Percentiles rank a stretch among this genome's conserved stretches.
phyloP scores from a whole-genome alignment of 78 protist genomes.

The Bodo saltans region DNA sequence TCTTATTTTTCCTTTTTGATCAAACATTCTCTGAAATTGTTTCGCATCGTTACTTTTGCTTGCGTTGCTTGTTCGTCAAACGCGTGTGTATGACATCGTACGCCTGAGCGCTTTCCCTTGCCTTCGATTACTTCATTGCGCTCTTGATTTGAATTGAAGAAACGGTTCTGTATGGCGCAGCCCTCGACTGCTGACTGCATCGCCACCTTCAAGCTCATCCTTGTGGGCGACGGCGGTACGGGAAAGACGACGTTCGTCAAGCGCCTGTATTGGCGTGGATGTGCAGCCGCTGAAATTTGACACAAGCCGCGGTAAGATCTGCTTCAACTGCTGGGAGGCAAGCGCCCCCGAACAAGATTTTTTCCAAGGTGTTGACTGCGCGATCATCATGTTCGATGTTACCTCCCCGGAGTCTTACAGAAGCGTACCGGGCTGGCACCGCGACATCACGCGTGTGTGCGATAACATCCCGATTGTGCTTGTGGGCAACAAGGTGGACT shows the following conservation, averaged over 20 bases:
- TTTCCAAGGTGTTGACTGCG: slow-evolving; percentile 95
- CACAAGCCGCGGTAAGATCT: slow-evolving; percentile 97
- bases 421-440: slow-evolving; percentile 96
- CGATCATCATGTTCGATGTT: slow-evolving; percentile 99
- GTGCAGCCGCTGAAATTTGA: slow-evolving; percentile 97
- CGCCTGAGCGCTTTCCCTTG: no score
- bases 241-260: slow-evolving; percentile 99
- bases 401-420: slow-evolving; percentile 96
- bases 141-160: no score
- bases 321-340: slow-evolving; percentile 98
- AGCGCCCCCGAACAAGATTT: slow-evolving; percentile 99
- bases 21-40: no score
- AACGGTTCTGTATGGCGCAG: no score
- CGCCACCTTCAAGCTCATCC: slow-evolving; percentile 73
- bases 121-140: no score
- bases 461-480: slow-evolving; percentile 97
- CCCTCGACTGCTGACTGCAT: no score
- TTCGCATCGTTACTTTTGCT: no score
- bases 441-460: slow-evolving; percentile 93
- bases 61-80: no score
- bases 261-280: slow-evolving; percentile 80
- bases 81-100: no score
- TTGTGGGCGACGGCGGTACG: slow-evolving; percentile 96
- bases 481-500: slow-evolving; percentile 98
- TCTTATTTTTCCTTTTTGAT: no score